Base-by-base conservation (phyloP, 1,284 basidiomycete species). In the Volvariella volvacea region DNA sequence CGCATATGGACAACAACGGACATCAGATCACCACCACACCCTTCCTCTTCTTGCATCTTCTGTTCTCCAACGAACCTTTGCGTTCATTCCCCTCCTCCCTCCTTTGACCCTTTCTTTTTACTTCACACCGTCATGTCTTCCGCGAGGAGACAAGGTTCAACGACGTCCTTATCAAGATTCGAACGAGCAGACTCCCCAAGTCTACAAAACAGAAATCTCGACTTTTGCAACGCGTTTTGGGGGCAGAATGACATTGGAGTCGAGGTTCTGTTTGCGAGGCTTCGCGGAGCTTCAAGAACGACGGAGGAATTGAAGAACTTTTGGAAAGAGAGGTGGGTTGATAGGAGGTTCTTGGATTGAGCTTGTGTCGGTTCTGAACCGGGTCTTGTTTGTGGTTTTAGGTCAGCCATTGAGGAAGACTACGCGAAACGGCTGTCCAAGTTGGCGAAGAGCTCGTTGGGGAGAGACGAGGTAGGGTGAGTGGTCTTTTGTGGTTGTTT, bases 221-320 rank as follows among this genome's bases (percentile, higher is more conserved):
- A 95, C 68, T 98, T 94, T 66, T 98, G 94, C 65, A 99, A 99
- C 64, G 81, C 92, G 1, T 99, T 98, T 68, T 98, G 95, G 95
- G 90, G 90, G 4, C 57, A 76, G 21, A 78, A 74, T 34, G 92
- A 96, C 67, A 82, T 77, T 21, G 94, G 94, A 17, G 93, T 90
- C 51, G 92, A 96, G 55, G 89, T 92, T 39, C 70, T 99, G 39
- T 87, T 92, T 63, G 83, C 86, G 7, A 76, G 93, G 48, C 87
- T 96, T 78, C 80, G 91, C 34, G 87, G 85, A 2, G 88, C 88
- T 3, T 67, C 75, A n/a, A 76, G 88, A 55, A 93, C 92, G 1
- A 79, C 92, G 61, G 94, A 98, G 37, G 95, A 98, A 55, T 61
- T 98, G 41, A 77, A 77, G 52, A 76, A 68, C 33, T 92, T 88